Percentiles rank a stretch among this genome's conserved stretches.
These are phyloP conservation scores for Alternaria triticimaculans DNA, from an alignment of 2,329 filamentous ascomycete species.

Conservation along the genomic window DNA sequence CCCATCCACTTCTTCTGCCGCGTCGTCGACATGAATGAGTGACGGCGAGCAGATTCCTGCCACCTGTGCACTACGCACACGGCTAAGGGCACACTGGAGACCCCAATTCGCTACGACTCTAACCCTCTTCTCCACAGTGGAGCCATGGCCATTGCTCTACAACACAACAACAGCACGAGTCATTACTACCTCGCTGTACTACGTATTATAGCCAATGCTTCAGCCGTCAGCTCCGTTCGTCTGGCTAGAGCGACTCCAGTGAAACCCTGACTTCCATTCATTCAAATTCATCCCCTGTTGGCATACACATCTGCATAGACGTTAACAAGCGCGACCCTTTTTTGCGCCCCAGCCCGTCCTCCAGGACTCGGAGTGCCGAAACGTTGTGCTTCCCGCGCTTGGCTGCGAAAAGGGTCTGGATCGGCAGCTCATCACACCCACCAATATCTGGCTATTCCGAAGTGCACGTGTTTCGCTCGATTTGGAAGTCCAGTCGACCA, in stretches of 20 bases:
- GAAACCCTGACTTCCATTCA: background rate
- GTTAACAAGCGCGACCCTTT: slow-evolving; percentile 14
- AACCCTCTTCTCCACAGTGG: slow-evolving; percentile 25
- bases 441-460: slow-evolving; percentile 34
- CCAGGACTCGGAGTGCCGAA: slow-evolving; percentile 7
- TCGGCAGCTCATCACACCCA: slow-evolving; percentile 37
- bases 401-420: slow-evolving; percentile 23
- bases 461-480: slow-evolving; percentile 19
- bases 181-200: background rate
- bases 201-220: background rate
- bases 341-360: slow-evolving; percentile 4
- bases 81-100: slow-evolving; percentile 11
- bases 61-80: slow-evolving; percentile 21
- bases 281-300: background rate
- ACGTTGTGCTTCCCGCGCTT: slow-evolving; percentile 32
- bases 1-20: slow-evolving; percentile 23
- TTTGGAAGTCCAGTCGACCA: slow-evolving; percentile 18
- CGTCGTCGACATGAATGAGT: slow-evolving; percentile 25
- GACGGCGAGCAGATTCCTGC: slow-evolving; percentile 11
- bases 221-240: background rate
- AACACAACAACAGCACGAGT: slow-evolving; percentile 11
- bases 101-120: slow-evolving; percentile 31
- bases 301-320: background rate
- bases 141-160: slow-evolving; percentile 25
- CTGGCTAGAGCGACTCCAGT: background rate